Base-by-base conservation (phyloP, 331 rosid species). In the Acacia pycnantha region DNA sequence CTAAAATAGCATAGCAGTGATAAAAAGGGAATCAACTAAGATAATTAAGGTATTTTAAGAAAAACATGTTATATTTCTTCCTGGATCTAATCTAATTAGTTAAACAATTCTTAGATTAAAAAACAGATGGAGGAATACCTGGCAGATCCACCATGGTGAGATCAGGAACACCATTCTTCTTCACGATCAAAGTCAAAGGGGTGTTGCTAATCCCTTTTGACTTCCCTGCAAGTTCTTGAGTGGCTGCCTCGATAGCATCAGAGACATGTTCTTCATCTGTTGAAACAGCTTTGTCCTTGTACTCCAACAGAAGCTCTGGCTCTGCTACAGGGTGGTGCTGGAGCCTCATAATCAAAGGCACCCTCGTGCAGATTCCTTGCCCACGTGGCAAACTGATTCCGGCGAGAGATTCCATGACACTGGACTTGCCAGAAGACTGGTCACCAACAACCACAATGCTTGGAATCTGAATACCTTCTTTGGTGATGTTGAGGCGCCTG, bases 71-170 rank as follows among this genome's bases (percentile, higher is more conserved):
- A 44, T 44, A 44, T 11, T 44, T 40, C 0, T 41, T 41, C 2
- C 12, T 1, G 0, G 12, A 46, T 46, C 1, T 0, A 37, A 37
- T 6, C 41, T 12, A 46, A 46, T 12, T 3, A 46, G 11, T 3
- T 46, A 11, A 46, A 46, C 15, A 46, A 3, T 46, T 46, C 4
- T 46, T 46, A 12, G 4, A 46, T 46, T 46, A 46, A 46, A 11
- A 11, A 3, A 0, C 15, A 46, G 16, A 5, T 0, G 8, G 41
- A 46, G 50, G 16, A 53, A 53, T 53, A 53, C 95, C 91, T 0
- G 90, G 95, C 11, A 89, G 91, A 77, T 91, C 95, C 22, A 89
- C 93, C 95, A 91, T 89, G 0, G 93, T 77, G 8, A 91, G 71
- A 50, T 91, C 95, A 3, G 95, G 95, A 79, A 91, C 95, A 22